These are phyloP conservation scores for Phytopythium montanum DNA, from an alignment of 352 stramenopile species.

Conservation along the genomic window DNA sequence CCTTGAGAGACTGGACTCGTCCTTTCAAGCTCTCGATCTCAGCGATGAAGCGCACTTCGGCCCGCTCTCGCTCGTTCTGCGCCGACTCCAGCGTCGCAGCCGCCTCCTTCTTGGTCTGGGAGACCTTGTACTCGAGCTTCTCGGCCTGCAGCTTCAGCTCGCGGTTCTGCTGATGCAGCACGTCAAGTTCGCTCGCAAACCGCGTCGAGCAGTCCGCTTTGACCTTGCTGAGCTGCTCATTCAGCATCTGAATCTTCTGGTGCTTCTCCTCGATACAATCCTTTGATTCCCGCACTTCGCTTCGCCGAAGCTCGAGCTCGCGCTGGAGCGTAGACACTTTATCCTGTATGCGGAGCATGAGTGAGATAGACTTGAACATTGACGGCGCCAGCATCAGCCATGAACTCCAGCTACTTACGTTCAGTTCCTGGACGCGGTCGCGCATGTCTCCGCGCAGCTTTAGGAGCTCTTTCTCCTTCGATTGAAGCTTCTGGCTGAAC, in stretches of 20 bases:
- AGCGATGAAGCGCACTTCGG: constrained; percentile 44
- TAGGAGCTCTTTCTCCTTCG: constrained; percentile 47
- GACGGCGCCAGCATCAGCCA: neutral
- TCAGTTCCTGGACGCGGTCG: constrained; percentile 51
- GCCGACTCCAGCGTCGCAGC: constrained; percentile 22
- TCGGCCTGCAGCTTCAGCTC: constrained; percentile 47
- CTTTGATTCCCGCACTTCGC: constrained; percentile 49
- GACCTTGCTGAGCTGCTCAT: constrained; percentile 76
- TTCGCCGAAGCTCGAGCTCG: constrained; percentile 56
- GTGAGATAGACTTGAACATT: neutral
- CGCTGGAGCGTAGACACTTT: constrained; percentile 30
- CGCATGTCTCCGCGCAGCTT: constrained; percentile 48
- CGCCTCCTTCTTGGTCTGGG: constrained; percentile 38
- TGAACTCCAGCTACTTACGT: constrained; percentile 14
- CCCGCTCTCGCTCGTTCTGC: constrained; percentile 47
- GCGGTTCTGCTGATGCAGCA: constrained; percentile 56
- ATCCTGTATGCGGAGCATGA: constrained; percentile 8
- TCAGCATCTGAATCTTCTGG: constrained; percentile 55
- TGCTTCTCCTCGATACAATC: constrained; percentile 67
- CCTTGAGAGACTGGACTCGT: constrained; percentile 43
- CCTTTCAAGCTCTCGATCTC: constrained; percentile 64
- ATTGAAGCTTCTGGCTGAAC: constrained; percentile 35
- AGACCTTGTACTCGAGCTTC: constrained; percentile 51
- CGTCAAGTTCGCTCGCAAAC: constrained; percentile 48
- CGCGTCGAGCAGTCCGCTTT: constrained; percentile 52